Conservation (phyloP, 163 green algal genomes). For the Scenedesmus sp. region DNA sequence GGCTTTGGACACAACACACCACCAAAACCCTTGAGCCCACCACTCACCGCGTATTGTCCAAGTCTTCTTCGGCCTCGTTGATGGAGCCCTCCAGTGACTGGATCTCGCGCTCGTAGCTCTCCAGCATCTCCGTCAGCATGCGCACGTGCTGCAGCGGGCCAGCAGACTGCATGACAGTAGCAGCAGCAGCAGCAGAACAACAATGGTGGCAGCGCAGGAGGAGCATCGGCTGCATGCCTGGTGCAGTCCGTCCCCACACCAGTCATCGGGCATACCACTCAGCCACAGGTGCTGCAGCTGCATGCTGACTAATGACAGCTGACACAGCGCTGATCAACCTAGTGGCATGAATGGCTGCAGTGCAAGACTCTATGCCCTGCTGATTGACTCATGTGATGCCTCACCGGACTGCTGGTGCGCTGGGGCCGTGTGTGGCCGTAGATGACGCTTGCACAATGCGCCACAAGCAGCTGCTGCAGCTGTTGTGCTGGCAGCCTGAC, state of each 20-base stretch:
- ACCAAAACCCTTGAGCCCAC: not conserved
- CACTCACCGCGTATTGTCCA: slow-evolving; percentile 52
- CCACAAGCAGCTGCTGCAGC: too few species aligned
- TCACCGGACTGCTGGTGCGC: too few species aligned
- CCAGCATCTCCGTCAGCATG: slow-evolving; percentile 56
- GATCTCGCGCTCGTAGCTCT: slow-evolving; percentile 59
- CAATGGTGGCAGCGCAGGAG: not conserved
- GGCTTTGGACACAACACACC: not conserved
- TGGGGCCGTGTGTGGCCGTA: too few species aligned
- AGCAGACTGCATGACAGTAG: not conserved
- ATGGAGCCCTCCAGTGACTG: slow-evolving; percentile 47
- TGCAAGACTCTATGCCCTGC: too few species aligned
- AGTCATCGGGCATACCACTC: too few species aligned
- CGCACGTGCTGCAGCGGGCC: slow-evolving; percentile 30
- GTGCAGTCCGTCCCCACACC: not conserved
- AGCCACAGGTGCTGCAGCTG: too few species aligned
- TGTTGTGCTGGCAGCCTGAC: too few species aligned
- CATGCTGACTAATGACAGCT: too few species aligned
- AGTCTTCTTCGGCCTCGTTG: slow-evolving; percentile 56
- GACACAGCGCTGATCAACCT: too few species aligned
- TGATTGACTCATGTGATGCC: too few species aligned
- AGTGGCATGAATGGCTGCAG: too few species aligned
- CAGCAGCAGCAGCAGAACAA: not conserved
- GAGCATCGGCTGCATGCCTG: not conserved
- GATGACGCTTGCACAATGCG: too few species aligned